Evolutionary conservation across 129 eudicot species (phyloP), one percentile per base, ranked within the genome.

Genomic region (Ambrosia artemisiifolia): DNA sequence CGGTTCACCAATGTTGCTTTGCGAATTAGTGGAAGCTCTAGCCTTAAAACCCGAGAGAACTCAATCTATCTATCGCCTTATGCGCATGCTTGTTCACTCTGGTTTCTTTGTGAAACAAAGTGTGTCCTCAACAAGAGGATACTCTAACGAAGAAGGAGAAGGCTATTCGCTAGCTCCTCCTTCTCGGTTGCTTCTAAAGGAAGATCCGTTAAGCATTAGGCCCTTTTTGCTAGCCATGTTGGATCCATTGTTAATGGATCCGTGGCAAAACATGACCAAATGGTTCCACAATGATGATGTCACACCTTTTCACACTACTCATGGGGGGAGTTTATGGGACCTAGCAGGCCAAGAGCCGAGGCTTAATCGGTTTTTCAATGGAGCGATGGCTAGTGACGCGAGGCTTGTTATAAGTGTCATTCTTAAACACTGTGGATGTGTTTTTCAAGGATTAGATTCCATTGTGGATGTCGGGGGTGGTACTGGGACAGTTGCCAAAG

Each of bases 381-480:
- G 55, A 34, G 81, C 63, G 4, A 57, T 76, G 70, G 81, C 63
- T 20, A 68, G 75, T 47, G 75, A 76, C 59, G 28, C 81, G 33
- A 59, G 10, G 18, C 19, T 68, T 7, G 70, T 59, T 33, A 16
- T 49, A 1, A 48, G 42, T 6, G 9, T 71, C 18, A 1, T 81
- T 44, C 11, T 77, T 33, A 47, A 56, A 38, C 42, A 69, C 1
- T 17, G 16, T 28, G 16, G 14, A 6, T 18, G 7, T 33, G 43
- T 11, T 57, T 67, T 69, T 30, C 8, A 69, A 76, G 62, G 69
- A 14, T 11, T 81, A 28, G 35, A 72, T 16, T 76, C 82, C n/a
- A 17, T 81, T 48, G 83, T 82, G 9, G 86, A 82, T n/a, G 86
- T 77, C 9, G 82, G 79, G 3, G 82, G 86, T 67, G 82, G 86